Evolutionary conservation across 2,329 filamentous ascomycete species (phyloP).

Genomic region (Orbilia oligospora): DNA sequence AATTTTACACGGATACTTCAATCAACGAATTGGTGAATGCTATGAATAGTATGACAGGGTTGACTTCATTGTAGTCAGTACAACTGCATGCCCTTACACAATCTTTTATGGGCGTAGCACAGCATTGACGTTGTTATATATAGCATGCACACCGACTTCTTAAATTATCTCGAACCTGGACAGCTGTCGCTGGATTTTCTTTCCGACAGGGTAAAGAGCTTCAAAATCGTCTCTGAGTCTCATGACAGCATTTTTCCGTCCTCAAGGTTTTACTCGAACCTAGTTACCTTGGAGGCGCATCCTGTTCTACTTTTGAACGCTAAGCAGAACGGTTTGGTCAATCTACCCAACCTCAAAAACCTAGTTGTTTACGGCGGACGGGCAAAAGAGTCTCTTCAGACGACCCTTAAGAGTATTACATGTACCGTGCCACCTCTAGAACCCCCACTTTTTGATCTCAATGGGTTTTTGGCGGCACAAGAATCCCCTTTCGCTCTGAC

Average conservation of each 20-base stretch:
- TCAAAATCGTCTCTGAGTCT: background rate
- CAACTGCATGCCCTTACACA: background rate
- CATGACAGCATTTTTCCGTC: background rate
- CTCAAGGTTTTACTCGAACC: background rate
- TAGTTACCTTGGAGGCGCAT: constrained; percentile 3
- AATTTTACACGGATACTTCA: background rate
- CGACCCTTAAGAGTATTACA: too few species aligned
- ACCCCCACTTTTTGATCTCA: background rate
- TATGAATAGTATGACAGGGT: constrained; percentile 1
- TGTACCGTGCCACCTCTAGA: background rate
- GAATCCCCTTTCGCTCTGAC: background rate
- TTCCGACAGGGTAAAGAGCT: background rate
- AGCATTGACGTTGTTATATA: background rate
- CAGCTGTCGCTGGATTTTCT: constrained; percentile 7
- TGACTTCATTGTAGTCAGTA: constrained; percentile 15
- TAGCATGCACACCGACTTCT: constrained; percentile 6
- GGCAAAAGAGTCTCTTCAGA: background rate
- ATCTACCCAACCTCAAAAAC: constrained; percentile 7
- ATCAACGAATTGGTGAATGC: background rate
- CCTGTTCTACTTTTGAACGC: constrained; percentile 6
- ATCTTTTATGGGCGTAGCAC: background rate
- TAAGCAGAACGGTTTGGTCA: background rate
- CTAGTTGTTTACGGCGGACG: background rate
- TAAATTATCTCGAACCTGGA: constrained; percentile 1
- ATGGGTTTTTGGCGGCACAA: constrained; percentile 5